Conservation (phyloP, 371 early-diverging fungal species). For the Globomyces sp. region DNA sequence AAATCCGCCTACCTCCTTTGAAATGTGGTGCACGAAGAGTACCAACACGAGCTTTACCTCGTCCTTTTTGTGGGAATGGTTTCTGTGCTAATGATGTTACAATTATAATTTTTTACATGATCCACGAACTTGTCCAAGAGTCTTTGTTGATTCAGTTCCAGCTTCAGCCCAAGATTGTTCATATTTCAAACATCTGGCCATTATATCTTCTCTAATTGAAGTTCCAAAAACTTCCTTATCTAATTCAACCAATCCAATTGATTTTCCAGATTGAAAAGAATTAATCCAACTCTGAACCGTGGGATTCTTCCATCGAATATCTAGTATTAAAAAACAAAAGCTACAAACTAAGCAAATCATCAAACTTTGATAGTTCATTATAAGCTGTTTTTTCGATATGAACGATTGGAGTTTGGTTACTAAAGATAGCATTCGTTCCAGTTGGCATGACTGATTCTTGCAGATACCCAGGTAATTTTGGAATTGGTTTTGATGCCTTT, state of each 20-base stretch:
- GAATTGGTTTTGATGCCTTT: no score
- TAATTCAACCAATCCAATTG: conserved; percentile 68
- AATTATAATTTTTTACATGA: conserved; percentile 60
- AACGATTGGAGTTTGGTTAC: no score
- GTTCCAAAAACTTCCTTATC: conserved; percentile 71
- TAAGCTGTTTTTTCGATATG: no score
- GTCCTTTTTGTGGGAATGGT: conserved; percentile 81
- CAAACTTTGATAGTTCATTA: no score
- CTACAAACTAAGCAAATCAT: no score
- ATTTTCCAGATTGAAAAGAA: no score
- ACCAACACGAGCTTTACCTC: conserved; percentile 89
- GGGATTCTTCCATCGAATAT: no score
- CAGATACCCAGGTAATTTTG: no score
- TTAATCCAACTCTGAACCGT: no score
- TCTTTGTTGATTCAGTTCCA: conserved; percentile 83
- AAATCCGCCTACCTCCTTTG: conserved; percentile 66
- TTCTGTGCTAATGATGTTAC: conserved; percentile 20
- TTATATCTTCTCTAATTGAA: conserved; percentile 75
- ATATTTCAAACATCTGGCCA: conserved; percentile 73
- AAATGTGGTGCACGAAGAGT: conserved; percentile 83
- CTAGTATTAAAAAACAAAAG: no score
- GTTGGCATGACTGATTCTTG: no score
- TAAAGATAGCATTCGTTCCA: no score
- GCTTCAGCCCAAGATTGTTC: conserved; percentile 50
- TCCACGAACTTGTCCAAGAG: conserved; percentile 81